Percentiles rank a stretch among this genome's conserved stretches.
phyloP scores from a whole-genome alignment of 768 basidiomycete species.

The Tulasnella sp. region DNA sequence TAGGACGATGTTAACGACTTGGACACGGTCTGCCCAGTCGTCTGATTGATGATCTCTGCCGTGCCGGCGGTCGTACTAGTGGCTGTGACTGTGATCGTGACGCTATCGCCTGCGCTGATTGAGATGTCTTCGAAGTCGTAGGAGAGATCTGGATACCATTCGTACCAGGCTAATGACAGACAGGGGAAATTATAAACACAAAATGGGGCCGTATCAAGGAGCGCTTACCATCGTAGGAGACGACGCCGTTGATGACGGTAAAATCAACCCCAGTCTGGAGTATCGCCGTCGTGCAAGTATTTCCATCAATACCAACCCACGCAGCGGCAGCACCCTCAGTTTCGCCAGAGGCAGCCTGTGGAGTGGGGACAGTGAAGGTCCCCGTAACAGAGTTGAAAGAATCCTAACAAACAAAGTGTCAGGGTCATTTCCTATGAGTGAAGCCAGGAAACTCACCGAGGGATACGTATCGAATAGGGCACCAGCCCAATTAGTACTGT shows the following conservation, averaged over 20 bases:
- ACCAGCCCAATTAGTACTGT: conserved; percentile 32
- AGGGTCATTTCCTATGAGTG: background rate
- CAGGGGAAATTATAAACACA: background rate
- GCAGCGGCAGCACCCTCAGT: conserved; percentile 28
- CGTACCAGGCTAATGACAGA: conserved; percentile 22
- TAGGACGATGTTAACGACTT: conserved; percentile 26
- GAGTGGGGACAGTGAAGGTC: conserved; percentile 30
- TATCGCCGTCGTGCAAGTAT: conserved; percentile 30
- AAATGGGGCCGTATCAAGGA: too few relatives aligned
- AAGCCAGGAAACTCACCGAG: conserved; percentile 18
- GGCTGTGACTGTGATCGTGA: conserved; percentile 27
- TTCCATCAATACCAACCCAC: conserved; percentile 29
- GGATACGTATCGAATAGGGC: conserved; percentile 26
- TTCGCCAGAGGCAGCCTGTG: conserved; percentile 22
- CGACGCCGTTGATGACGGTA: conserved; percentile 21
- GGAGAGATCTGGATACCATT: conserved; percentile 22
- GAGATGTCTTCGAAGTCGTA: conserved; percentile 28
- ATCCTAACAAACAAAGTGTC: conserved; percentile 17
- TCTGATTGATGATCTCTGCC: conserved; percentile 25
- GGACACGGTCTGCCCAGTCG: conserved; percentile 25
- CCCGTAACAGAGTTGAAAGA: conserved; percentile 31
- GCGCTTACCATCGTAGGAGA: conserved; percentile 27
- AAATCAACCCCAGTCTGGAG: conserved; percentile 32
- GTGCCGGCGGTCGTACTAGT: conserved; percentile 23
- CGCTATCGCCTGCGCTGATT: conserved; percentile 25